Evolutionary conservation across 192 early-diverging fungal species (phyloP).

Genomic region (Coemansia sp.): DNA sequence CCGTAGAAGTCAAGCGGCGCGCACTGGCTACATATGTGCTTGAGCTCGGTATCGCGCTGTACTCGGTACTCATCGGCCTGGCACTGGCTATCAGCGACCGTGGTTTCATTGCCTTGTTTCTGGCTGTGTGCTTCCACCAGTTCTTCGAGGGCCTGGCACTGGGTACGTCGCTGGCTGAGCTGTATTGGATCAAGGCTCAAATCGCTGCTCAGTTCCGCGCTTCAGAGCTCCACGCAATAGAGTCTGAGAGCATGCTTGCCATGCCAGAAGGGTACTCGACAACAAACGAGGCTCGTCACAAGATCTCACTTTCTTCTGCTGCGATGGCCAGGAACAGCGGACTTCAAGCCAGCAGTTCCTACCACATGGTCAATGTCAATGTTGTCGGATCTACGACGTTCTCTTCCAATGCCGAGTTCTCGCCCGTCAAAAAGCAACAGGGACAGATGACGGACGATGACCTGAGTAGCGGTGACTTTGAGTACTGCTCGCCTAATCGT

Average conservation of each 20-base stretch:
- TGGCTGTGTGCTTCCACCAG: constrained; percentile 73
- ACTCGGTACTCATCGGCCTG: constrained; percentile 76
- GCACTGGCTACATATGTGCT: constrained; percentile 66
- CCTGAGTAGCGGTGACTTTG: constrained; percentile 23
- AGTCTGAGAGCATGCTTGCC: background rate
- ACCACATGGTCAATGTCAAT: constrained; percentile 8
- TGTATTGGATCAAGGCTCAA: constrained; percentile 56
- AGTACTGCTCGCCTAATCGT: constrained; percentile 11
- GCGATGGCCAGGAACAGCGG: background rate
- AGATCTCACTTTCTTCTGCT: constrained; percentile 1
- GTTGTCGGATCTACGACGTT: constrained; percentile 7
- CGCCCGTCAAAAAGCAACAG: background rate
- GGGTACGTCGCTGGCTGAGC: constrained; percentile 68
- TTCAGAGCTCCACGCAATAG: background rate
- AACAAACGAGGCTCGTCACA: background rate
- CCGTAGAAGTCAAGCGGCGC: constrained; percentile 27
- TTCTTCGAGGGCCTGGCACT: constrained; percentile 77
- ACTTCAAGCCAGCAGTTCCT: background rate
- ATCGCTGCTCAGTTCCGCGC: constrained; percentile 11
- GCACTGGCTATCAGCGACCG: constrained; percentile 52
- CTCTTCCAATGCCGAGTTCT: constrained; percentile 4
- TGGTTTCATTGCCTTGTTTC: constrained; percentile 61
- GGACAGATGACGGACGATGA: background rate
- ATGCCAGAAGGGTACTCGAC: background rate
- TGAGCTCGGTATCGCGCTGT: constrained; percentile 73